Conservation (phyloP, 495 filamentous ascomycete species). For the Aspergillus bridgeri region DNA sequence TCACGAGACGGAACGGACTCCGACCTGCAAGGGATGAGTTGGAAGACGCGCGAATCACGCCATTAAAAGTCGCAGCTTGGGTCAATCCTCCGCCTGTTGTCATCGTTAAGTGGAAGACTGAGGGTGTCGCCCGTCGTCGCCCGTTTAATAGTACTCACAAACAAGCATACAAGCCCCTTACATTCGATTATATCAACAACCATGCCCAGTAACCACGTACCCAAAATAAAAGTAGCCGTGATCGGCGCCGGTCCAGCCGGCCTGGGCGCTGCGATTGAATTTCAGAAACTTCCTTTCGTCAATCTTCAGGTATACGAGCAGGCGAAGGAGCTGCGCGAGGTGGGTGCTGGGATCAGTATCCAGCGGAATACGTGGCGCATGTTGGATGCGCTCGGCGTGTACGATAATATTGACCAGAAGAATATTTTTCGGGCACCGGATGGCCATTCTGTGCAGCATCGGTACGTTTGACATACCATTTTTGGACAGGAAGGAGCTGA, state of each 20-base stretch:
- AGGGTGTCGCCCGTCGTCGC: too few species aligned
- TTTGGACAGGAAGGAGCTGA: neutral
- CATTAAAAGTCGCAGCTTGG: neutral
- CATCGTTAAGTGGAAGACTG: neutral
- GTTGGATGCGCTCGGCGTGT: constrained; percentile 21
- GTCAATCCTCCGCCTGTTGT: too few species aligned
- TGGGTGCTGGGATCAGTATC: constrained; percentile 49
- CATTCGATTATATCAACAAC: neutral
- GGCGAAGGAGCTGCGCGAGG: constrained; percentile 41
- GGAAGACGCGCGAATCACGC: neutral
- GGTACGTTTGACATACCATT: constrained; percentile 5
- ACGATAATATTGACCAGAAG: constrained; percentile 15
- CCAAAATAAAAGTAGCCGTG: constrained; percentile 28
- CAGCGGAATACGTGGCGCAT: constrained; percentile 27
- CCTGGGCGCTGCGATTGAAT: constrained; percentile 46
- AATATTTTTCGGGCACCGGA: constrained; percentile 20
- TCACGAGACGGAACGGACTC: neutral
- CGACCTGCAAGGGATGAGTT: neutral
- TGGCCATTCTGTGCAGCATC: constrained; percentile 21
- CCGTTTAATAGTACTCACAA: too few species aligned
- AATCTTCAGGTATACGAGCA: constrained; percentile 48
- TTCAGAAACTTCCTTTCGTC: constrained; percentile 43
- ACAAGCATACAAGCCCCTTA: neutral
- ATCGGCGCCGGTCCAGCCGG: constrained; percentile 49
- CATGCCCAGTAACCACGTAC: neutral